phyloP scores from a whole-genome alignment of 306 rosid species.

The Inga laurina region DNA sequence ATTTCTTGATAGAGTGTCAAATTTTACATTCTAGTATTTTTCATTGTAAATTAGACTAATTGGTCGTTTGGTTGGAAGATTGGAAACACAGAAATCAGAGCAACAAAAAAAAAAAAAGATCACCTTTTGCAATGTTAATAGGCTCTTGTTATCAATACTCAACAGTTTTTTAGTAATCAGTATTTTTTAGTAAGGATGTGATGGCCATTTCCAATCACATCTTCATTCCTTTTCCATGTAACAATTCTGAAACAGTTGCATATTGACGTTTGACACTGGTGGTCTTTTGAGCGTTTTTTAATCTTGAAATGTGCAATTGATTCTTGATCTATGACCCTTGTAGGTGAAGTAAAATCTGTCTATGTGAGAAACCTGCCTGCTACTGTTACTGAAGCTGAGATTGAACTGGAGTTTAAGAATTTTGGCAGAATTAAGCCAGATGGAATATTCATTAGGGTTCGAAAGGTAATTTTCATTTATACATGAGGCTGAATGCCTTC shows the following conservation, averaged over 20 bases:
- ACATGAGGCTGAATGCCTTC: neutral
- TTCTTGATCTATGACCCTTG: conserved; percentile 32
- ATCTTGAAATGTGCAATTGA: conserved; percentile 31
- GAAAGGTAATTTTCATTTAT: conserved; percentile 55
- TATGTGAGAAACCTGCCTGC: conserved; percentile 91
- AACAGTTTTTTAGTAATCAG: neutral
- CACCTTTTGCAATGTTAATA: neutral
- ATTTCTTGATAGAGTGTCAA: neutral
- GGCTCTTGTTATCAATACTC: neutral
- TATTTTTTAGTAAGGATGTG: neutral
- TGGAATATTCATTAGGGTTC: conserved; percentile 84
- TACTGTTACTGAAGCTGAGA: conserved; percentile 73
- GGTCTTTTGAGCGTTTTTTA: conserved; percentile 3
- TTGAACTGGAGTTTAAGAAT: conserved; percentile 73
- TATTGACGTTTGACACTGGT: neutral
- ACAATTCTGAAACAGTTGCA: neutral
- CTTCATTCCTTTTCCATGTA: neutral
- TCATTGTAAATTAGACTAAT: neutral
- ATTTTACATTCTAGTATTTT: neutral
- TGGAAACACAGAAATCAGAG: neutral
- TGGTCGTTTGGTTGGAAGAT: neutral
- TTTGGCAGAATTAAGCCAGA: conserved; percentile 82
- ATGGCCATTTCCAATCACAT: neutral
- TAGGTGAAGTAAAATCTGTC: conserved; percentile 91
- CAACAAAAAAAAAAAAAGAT: neutral